Percentiles rank a stretch among this genome's conserved stretches.
Evolutionary conservation across 805 yeast species (phyloP).

Genomic region (Hanseniaspora thailandica): DNA sequence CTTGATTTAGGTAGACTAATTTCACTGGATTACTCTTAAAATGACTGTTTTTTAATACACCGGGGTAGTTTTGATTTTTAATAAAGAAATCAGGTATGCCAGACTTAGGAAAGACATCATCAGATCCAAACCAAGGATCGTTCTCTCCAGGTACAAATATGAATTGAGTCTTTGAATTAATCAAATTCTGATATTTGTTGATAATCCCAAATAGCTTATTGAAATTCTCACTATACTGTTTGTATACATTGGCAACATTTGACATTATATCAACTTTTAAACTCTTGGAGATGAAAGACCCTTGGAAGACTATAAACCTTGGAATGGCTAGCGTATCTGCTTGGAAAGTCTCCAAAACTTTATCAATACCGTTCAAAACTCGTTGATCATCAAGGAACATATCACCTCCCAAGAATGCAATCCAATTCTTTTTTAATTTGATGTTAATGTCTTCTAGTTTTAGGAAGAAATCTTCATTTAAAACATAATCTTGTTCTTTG

Average conservation of each 20-base stretch:
- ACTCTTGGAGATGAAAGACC: conserved; percentile 47
- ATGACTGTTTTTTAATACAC: conserved; percentile 42
- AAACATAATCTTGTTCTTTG: conserved; percentile 40
- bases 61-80: conserved; percentile 39
- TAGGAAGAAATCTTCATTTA: conserved; percentile 48
- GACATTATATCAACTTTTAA: conserved; percentile 5
- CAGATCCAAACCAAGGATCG: conserved; percentile 62
- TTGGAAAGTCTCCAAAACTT: conserved; percentile 46
- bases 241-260: conserved; percentile 28
- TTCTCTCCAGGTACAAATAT: conserved; percentile 77
- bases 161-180: conserved; percentile 36
- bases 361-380: conserved; percentile 52
- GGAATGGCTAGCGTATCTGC: conserved; percentile 38
- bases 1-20: conserved; percentile 71
- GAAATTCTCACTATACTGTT: conserved; percentile 52
- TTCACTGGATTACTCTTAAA: conserved; percentile 73
- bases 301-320: conserved; percentile 61
- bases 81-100: conserved; percentile 64
- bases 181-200: conserved; percentile 34
- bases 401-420: conserved; percentile 67
- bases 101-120: conserved; percentile 52
- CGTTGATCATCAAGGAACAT: conserved; percentile 50
- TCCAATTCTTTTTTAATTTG: conserved; percentile 42
- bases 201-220: conserved; percentile 61
- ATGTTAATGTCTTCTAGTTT: conserved; percentile 48